Base-by-base conservation (phyloP, 208 protist genomes). In the Acanthamoeba rhysodes region DNA sequence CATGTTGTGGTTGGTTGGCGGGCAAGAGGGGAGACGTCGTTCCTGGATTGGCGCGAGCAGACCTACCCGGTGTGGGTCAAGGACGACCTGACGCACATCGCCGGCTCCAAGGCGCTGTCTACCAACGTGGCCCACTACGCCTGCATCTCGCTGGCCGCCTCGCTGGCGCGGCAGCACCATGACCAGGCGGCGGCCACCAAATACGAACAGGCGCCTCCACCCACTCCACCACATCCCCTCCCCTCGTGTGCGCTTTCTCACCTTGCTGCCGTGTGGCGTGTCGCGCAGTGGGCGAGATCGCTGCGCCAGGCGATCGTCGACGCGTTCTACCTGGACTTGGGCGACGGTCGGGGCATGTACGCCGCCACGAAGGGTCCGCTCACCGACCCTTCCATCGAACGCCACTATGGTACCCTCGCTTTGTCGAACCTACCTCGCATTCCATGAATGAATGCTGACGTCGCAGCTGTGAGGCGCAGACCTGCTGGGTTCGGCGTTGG, bases 31-130 rank as follows among this genome's bases (percentile, higher is more conserved):
- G 74, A 84, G 74, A 84, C 53, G 74, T 84, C 74, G 74, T 84
- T 84, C 41, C 24, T 84, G 32, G 74, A 84, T 27, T 84, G 74
- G 74, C 34, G 74, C 37, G 74, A 84, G 45, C 74, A 84, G 74
- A 84, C 74, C 74, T 84, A 84, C 6, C 41, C 74, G 45, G 41
- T 84, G 45, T 84, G 74, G 74, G 74, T 24, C 74, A 84, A 84
- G 74, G 41, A 55, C 24, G 74, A 84, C 22, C 45, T 84, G 5
- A 41, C 74, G 5, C 41, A 53, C 18, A 84, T 84, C 24, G 74
- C 74, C 5, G 74, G 74, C 32, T 84, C 74, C 12, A 84, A 84
- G 41, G 7, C 74, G 8, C 41, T 84, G 20, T 84, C 74, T 0
- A 84, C 74, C 74, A 84, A 84, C 74, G 41, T 84, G 37, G 74